phyloP scores from a whole-genome alignment of 345 rosid genomes.

The Citrus sinensis region DNA sequence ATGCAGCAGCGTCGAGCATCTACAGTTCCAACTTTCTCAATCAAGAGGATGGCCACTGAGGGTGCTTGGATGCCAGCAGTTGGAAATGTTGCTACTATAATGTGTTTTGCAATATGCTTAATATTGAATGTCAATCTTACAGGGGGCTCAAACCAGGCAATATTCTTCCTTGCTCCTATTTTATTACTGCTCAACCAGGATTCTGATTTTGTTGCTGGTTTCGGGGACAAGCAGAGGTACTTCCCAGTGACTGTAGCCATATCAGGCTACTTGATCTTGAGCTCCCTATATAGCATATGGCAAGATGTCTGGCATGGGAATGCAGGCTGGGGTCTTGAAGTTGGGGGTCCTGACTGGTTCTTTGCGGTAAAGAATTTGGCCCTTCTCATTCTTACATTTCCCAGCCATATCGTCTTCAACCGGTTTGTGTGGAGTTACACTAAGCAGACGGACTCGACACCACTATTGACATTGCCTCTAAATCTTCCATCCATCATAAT shows the following conservation, averaged over 20 bases:
- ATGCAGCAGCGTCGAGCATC: conserved; percentile 90
- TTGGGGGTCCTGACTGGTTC: conserved; percentile 95
- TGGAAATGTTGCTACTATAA: conserved; percentile 87
- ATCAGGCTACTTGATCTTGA: conserved; percentile 72
- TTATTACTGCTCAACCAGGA: conserved; percentile 97
- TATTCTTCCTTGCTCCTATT: conserved; percentile 95
- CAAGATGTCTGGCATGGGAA: conserved; percentile 94
- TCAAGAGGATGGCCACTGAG: conserved; percentile 91
- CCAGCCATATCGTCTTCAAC: conserved; percentile 90
- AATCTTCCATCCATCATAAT: conserved; percentile 86
- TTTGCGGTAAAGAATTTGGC: conserved; percentile 89
- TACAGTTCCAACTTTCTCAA: conserved; percentile 64
- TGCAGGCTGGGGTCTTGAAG: conserved; percentile 81
- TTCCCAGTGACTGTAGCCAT: conserved; percentile 82
- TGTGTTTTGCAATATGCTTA: conserved; percentile 97
- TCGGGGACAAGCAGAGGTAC: conserved; percentile 96
- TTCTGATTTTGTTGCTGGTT: conserved; percentile 92
- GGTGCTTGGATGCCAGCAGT: conserved; percentile 99
- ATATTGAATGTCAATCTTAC: conserved; percentile 77
- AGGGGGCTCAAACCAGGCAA: conserved; percentile 92
- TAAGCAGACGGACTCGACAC: conserved; percentile 57
- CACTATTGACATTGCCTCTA: conserved; percentile 79
- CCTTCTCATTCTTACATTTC: conserved; percentile 78
- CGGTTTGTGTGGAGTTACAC: conserved; percentile 84
- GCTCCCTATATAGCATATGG: conserved; percentile 65